Evolutionary conservation across 2,329 filamentous ascomycete genomes (phyloP).

Genomic region (Emergomyces pasteurianus): DNA sequence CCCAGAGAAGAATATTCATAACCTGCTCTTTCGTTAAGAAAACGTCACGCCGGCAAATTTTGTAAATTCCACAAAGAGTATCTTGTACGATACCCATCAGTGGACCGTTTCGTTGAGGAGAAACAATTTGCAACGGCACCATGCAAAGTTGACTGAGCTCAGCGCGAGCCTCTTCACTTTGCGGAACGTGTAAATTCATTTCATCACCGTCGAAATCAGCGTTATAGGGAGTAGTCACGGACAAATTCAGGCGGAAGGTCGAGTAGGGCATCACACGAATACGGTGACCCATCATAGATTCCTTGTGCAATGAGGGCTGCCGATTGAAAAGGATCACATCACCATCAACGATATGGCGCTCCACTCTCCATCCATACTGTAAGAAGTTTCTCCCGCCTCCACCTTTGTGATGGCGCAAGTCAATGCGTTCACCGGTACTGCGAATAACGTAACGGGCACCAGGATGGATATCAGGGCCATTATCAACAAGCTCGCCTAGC

Average conservation of each 20-base stretch:
- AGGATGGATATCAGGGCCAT: slow-evolving; percentile 88
- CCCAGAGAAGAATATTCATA: slow-evolving; percentile 96
- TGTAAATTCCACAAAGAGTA: slow-evolving; percentile 91
- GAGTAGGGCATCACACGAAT: slow-evolving; percentile 98
- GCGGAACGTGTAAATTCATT: slow-evolving; percentile 99
- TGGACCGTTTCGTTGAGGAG: slow-evolving; percentile 89
- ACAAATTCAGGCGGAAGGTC: slow-evolving; percentile 93
- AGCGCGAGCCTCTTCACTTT: slow-evolving; percentile 90
- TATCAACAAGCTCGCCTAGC: slow-evolving; percentile 76
- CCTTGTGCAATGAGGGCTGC: slow-evolving; percentile 97
- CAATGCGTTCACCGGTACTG: slow-evolving; percentile 84
- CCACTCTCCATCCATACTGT: slow-evolving; percentile 97
- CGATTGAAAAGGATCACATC: slow-evolving; percentile 99
- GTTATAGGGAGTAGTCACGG: slow-evolving; percentile 97
- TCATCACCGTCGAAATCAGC: slow-evolving; percentile 99
- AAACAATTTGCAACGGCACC: slow-evolving; percentile 98
- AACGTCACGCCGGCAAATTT: slow-evolving; percentile 83
- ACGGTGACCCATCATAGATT: slow-evolving; percentile 99
- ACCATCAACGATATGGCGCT: slow-evolving; percentile 88
- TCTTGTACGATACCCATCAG: slow-evolving; percentile 99
- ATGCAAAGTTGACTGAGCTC: slow-evolving; percentile 91
- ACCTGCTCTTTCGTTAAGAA: slow-evolving; percentile 84
- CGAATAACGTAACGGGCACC: slow-evolving; percentile 95
- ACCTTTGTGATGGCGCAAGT: slow-evolving; percentile 84
- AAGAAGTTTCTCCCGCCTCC: slow-evolving; percentile 67